Evolutionary conservation across 2,329 filamentous ascomycete genomes (phyloP).

Genomic region (Aspergillus brunneoviolaceus): DNA sequence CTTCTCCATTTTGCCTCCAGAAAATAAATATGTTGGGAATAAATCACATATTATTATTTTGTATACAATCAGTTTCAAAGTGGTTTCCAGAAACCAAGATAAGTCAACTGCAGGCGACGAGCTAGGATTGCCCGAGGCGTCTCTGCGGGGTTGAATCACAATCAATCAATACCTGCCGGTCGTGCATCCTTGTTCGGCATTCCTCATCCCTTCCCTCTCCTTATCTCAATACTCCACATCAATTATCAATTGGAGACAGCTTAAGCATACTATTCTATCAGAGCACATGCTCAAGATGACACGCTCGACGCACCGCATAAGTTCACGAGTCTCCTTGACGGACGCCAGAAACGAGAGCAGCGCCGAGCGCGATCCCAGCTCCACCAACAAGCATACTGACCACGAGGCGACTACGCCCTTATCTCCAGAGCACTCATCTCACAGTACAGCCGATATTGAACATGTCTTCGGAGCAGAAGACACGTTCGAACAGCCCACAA

Average conservation of each 20-base stretch:
- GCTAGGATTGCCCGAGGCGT: too few species aligned
- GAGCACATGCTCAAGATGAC: neutral
- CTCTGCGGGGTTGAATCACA: neutral
- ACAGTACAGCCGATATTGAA: constrained; percentile 28
- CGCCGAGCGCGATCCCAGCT: neutral
- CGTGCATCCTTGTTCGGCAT: neutral
- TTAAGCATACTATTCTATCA: neutral
- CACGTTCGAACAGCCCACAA: constrained; percentile 40
- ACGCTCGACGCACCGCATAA: neutral
- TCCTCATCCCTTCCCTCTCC: neutral
- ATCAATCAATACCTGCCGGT: neutral
- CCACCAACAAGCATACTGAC: neutral
- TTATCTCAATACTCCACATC: neutral
- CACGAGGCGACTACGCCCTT: neutral
- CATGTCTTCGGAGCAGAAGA: constrained; percentile 39
- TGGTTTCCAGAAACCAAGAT: too few species aligned
- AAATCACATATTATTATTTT: too few species aligned
- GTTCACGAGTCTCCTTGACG: neutral
- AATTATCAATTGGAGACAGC: neutral
- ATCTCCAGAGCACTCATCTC: neutral
- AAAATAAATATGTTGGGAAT: too few species aligned
- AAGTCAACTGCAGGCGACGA: too few species aligned
- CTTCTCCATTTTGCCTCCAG: too few species aligned
- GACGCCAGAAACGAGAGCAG: neutral
- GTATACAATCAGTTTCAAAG: too few species aligned